Conservation (phyloP, 73 alveolate genomes). For the Paramecium biaurelia region DNA sequence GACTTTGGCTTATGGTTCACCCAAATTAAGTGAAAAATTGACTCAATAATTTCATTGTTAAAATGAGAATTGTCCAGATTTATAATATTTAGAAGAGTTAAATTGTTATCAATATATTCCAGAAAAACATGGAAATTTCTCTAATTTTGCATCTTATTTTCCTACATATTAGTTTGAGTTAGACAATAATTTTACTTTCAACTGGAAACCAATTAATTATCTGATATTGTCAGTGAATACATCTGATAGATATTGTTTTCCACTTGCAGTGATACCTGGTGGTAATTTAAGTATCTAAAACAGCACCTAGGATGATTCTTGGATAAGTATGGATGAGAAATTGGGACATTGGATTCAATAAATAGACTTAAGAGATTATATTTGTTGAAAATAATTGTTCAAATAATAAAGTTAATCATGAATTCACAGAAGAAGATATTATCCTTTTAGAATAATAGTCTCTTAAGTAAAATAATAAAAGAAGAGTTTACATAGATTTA, state of each 20-base stretch:
- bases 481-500: not conserved
- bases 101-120: not conserved
- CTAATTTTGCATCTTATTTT: not conserved
- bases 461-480: not conserved
- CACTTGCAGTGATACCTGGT: not conserved
- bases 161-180: not conserved
- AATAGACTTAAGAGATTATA: not conserved
- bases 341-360: constrained; percentile 45
- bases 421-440: constrained; percentile 14
- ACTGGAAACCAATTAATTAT: constrained; percentile 31
- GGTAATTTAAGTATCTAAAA: not conserved
- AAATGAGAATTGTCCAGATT: not conserved
- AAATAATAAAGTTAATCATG: not conserved
- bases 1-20: not conserved
- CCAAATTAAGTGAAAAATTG: not conserved
- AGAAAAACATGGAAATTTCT: not conserved
- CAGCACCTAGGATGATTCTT: not conserved
- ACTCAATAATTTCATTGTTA: not conserved
- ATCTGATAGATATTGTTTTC: not conserved
- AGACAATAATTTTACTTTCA: not conserved
- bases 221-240: not conserved
- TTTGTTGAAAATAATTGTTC: constrained; percentile 31
- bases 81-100: not conserved
- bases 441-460: not conserved
- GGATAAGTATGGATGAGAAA: constrained; percentile 56